phyloP scores from a whole-genome alignment of 2,329 filamentous ascomycete genomes.

The Biscogniauxia mediterranea region DNA sequence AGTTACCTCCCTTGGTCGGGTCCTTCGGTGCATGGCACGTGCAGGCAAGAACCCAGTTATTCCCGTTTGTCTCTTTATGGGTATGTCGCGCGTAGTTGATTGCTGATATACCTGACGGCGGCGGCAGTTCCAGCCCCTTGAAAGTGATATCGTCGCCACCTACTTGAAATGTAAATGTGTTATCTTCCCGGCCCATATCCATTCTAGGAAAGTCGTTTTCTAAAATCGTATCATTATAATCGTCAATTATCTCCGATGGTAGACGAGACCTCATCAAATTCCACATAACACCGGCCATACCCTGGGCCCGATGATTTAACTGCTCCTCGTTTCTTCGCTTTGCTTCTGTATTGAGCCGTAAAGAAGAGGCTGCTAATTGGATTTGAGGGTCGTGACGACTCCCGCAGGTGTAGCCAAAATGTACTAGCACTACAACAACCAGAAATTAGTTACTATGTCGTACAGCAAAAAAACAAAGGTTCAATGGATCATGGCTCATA shows the following conservation, averaged over 20 bases:
- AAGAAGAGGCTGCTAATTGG: constrained; percentile 6
- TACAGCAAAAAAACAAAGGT: not conserved
- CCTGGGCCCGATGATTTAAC: constrained; percentile 15
- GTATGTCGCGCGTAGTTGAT: constrained; percentile 21
- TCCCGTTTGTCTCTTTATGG: constrained; percentile 18
- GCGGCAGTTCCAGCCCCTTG: constrained; percentile 15
- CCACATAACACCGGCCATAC: constrained; percentile 24
- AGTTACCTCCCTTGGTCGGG: constrained; percentile 17
- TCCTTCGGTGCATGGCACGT: constrained; percentile 13
- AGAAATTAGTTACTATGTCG: not conserved
- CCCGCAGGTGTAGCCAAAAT: constrained; percentile 22
- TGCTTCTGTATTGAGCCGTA: constrained; percentile 3
- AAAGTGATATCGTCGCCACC: constrained; percentile 15
- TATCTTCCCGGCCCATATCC: constrained; percentile 17
- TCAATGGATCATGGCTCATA: not conserved
- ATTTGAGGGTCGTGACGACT: constrained; percentile 8
- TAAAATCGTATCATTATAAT: constrained; percentile 18
- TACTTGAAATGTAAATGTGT: constrained; percentile 17
- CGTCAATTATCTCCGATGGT: constrained; percentile 16
- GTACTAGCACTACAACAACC: constrained; percentile 6
- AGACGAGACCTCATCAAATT: constrained; percentile 20
- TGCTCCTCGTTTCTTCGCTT: constrained; percentile 5
- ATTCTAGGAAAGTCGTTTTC: constrained; percentile 18
- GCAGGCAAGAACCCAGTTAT: constrained; percentile 19
- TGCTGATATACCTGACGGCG: constrained; percentile 15